Evolutionary conservation across 164 flowering plant species (phyloP).

Genomic region (Echeveria elegans): DNA sequence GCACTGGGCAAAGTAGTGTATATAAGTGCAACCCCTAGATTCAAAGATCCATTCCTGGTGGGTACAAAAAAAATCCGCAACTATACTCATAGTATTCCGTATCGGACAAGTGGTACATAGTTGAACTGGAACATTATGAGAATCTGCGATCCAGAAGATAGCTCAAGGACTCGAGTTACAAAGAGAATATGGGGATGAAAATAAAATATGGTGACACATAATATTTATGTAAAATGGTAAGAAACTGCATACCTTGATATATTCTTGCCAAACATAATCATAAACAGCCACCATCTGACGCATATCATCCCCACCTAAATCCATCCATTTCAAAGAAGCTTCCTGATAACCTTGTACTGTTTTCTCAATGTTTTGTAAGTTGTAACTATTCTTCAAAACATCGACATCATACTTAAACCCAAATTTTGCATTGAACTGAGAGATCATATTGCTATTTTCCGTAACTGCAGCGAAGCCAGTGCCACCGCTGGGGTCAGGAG

Average conservation of each 20-base stretch:
- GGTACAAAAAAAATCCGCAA: too few species aligned
- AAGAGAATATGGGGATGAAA: background rate
- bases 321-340: conserved; percentile 43
- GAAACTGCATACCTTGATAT: conserved; percentile 37
- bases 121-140: too few species aligned
- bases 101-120: too few species aligned
- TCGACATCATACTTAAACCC: conserved; percentile 34
- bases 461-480: conserved; percentile 36
- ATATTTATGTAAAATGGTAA: background rate
- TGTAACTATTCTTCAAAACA: conserved; percentile 45
- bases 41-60: too few species aligned
- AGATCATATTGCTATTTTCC: conserved; percentile 44
- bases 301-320: conserved; percentile 45
- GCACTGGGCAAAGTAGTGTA: too few species aligned
- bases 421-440: conserved; percentile 39
- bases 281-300: conserved; percentile 61
- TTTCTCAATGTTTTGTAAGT: conserved; percentile 48
- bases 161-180: too few species aligned
- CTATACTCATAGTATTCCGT: too few species aligned
- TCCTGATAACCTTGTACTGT: conserved; percentile 42
- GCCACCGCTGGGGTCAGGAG: too few species aligned
- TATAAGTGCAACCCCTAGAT: too few species aligned
- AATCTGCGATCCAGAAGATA: too few species aligned
- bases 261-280: conserved; percentile 52
- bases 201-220: background rate